A percentile compares a stretch with the other conserved stretches of the same genome.
Evolutionary conservation across 1,284 basidiomycete species (phyloP).

Genomic region (Amylostereum areolatum): DNA sequence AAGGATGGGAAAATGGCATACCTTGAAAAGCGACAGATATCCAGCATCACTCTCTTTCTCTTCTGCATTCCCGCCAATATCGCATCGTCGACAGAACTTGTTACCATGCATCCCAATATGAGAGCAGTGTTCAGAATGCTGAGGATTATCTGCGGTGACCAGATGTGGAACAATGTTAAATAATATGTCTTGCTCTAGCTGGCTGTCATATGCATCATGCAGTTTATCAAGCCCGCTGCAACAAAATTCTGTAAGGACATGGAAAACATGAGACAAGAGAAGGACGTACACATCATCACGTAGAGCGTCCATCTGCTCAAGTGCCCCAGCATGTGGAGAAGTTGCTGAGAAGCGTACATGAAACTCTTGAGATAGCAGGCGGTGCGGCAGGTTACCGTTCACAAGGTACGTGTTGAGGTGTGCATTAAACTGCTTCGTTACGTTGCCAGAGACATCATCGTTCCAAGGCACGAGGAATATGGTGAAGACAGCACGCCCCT

Average conservation of each 20-base stretch:
- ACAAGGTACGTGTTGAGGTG: conserved; percentile 25
- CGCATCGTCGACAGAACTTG: too few species aligned
- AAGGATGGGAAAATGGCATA: too few species aligned
- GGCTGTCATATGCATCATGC: conserved; percentile 17
- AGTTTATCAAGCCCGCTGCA: conserved; percentile 19
- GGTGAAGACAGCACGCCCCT: conserved; percentile 8
- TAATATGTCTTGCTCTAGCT: conserved; percentile 9
- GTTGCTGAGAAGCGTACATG: conserved; percentile 19
- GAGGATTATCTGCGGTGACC: conserved; percentile 29
- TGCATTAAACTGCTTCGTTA: conserved; percentile 23
- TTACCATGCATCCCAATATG: too few species aligned
- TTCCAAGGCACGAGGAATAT: conserved; percentile 17
- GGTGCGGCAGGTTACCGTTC: conserved; percentile 20
- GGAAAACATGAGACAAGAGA: not conserved
- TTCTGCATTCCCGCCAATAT: not conserved
- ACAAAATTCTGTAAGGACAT: not conserved
- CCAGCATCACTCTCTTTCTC: not conserved
- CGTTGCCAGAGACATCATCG: conserved; percentile 29
- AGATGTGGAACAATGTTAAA: conserved; percentile 18
- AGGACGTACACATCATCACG: not conserved
- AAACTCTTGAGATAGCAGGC: conserved; percentile 25
- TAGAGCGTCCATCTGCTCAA: not conserved
- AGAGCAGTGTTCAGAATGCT: conserved; percentile 31
- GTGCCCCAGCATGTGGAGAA: not conserved
- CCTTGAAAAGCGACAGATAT: conserved; percentile 1